These are phyloP conservation scores for Datisca glomerata DNA, from an alignment of 306 rosid species.

Conservation along the genomic window DNA sequence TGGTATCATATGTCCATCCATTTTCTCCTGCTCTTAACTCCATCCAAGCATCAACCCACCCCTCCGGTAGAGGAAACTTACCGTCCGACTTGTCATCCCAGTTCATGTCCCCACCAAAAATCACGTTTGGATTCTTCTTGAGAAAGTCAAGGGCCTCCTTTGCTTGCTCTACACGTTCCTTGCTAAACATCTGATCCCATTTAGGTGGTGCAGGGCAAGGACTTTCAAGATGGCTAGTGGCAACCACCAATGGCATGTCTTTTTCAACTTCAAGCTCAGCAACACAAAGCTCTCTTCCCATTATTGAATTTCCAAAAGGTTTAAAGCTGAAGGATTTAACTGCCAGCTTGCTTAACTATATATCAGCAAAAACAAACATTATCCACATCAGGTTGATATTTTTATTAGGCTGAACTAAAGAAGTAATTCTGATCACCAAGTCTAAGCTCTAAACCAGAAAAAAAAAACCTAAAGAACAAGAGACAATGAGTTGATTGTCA, in stretches of 20 bases:
- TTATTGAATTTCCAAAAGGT: slow-evolving; percentile 51
- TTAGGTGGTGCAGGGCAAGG: slow-evolving; percentile 82
- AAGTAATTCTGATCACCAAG: too few relatives aligned
- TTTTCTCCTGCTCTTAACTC: slow-evolving; percentile 44
- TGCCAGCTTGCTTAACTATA: slow-evolving; percentile 69
- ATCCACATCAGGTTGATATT: too few relatives aligned
- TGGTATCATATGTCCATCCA: slow-evolving; percentile 95
- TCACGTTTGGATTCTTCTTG: slow-evolving; percentile 47
- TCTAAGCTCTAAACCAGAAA: not conserved
- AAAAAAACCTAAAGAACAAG: not conserved
- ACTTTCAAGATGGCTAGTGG: slow-evolving; percentile 95
- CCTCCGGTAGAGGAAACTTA: slow-evolving; percentile 49
- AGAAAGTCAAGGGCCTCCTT: slow-evolving; percentile 51
- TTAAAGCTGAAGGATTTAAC: slow-evolving; percentile 54
- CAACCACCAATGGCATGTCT: slow-evolving; percentile 45
- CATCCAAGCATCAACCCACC: slow-evolving; percentile 80
- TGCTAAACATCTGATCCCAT: slow-evolving; percentile 92
- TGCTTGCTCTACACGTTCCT: slow-evolving; percentile 82
- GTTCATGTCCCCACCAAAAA: slow-evolving; percentile 94
- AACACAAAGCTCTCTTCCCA: slow-evolving; percentile 88
- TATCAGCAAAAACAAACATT: slow-evolving; percentile 5
- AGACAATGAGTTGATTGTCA: too few relatives aligned
- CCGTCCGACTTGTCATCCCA: slow-evolving; percentile 91
- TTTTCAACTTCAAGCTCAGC: slow-evolving; percentile 51
- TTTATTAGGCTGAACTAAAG: too few relatives aligned